Percentiles rank a stretch among this genome's conserved stretches.
These are phyloP conservation scores for Gaultheria prostrata DNA, from an alignment of 148 eudicot species.

Conservation along the genomic window DNA sequence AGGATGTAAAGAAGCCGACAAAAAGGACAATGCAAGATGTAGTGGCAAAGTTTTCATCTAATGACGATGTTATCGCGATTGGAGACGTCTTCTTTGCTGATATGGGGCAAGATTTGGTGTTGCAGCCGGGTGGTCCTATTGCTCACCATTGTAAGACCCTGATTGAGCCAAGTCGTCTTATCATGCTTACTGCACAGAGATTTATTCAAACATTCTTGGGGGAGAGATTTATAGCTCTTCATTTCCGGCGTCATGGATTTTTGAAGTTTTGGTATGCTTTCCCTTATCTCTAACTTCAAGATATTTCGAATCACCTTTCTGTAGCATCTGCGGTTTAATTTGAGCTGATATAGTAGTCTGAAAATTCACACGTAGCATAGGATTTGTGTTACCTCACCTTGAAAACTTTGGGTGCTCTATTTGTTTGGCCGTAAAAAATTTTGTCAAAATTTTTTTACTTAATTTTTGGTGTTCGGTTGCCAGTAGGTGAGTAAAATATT, in stretches of 20 bases:
- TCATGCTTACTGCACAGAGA: constrained; percentile 88
- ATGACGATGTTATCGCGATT: constrained; percentile 78
- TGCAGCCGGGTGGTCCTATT: constrained; percentile 97
- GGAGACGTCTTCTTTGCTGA: constrained; percentile 96
- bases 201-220: constrained; percentile 94
- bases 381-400: not conserved
- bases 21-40: constrained; percentile 66
- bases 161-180: constrained; percentile 88
- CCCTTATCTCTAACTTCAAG: constrained; percentile 7
- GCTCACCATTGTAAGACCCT: constrained; percentile 82
- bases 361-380: not conserved
- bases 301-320: not conserved
- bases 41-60: constrained; percentile 56
- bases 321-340: not conserved
- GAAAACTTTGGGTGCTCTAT: not conserved
- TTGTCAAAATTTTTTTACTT: too few species aligned
- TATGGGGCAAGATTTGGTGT: constrained; percentile 84
- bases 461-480: too few species aligned
- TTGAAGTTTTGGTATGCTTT: constrained; percentile 82
- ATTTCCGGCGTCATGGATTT: constrained; percentile 95
- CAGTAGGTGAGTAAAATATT: too few species aligned
- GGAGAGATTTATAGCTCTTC: constrained; percentile 79
- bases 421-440: too few species aligned
- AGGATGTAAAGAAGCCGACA: constrained; percentile 79
- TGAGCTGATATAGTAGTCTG: not conserved